Percentiles rank a stretch among this genome's conserved stretches.
Evolutionary conservation across 345 rosid genomes (phyloP).

Genomic region (Reutealis trisperma): DNA sequence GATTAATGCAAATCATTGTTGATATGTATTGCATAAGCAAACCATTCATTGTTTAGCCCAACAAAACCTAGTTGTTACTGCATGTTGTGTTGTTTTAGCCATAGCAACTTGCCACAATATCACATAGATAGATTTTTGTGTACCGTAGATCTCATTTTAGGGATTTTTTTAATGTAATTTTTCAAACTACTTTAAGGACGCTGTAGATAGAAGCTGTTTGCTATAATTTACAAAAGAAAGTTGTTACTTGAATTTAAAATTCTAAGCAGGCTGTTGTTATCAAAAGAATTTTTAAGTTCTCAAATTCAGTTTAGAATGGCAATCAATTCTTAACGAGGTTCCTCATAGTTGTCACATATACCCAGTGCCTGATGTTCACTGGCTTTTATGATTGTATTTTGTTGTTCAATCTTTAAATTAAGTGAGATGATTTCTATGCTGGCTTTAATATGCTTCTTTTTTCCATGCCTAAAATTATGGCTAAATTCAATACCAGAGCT

Average conservation of each 20-base stretch:
- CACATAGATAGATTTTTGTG: too few species aligned
- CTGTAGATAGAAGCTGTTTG: background rate
- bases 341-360: background rate
- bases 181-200: background rate
- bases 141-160: too few species aligned
- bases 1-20: too few species aligned
- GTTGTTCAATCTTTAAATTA: background rate
- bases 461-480: constrained; percentile 1
- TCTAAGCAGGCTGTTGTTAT: background rate
- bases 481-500: background rate
- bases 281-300: background rate
- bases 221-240: background rate
- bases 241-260: background rate
- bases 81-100: too few species aligned
- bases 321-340: background rate
- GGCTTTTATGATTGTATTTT: background rate
- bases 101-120: too few species aligned
- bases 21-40: too few species aligned
- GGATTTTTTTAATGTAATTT: background rate
- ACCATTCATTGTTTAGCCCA: too few species aligned
- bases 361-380: background rate
- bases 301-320: background rate
- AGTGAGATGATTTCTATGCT: background rate
- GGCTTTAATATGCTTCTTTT: constrained; percentile 7
- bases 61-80: too few species aligned